Base-by-base conservation (phyloP, 1,139 yeast genomes). In the Blastobotrys apis region DNA sequence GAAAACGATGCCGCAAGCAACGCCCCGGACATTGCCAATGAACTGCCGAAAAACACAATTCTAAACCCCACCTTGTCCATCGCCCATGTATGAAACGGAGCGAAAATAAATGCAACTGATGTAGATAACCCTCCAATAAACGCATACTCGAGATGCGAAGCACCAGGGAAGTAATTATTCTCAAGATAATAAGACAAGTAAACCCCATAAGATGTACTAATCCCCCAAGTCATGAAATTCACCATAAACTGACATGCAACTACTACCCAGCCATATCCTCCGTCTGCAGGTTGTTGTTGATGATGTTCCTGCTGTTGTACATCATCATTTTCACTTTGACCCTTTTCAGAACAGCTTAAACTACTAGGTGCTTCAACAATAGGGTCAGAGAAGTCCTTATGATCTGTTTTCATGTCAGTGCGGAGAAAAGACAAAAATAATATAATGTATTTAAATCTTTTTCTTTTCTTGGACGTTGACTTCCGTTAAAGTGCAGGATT, bases 1-100 rank as follows among this genome's bases (percentile, higher is more conserved):
- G 87, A 72, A 57, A 76, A 80, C 0, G 87, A 79, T 0, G 88
- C 86, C 23, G 80, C 59, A 37, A 84, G 59, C 53, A 75, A 80
- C n/a, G 32, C 6, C n/a, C n/a, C 32, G 6, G n/a, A 29, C 20
- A 32, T 8, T 9, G 10, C 16, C n/a, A 15, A 19, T 10, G 10
- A 6, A 32, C 22, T 15, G 16, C 8, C 20, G 35, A 32, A 32
- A 32, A 9, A 32, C 20, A 32, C 35, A 10, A 5, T 8, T 32
- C 22, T 32, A 17, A 16, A 32, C 10, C 35, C 35, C 10, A 5
- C 6, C 5, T 15, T 8, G 10, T 15, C 15, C 35, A 32, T 38
- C 29, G 22, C 13, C 8, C 10, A 38, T 5, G 41, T 38, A 6
- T 29, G 35, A 5, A 38, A 8, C 9, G 41, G 41, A 21, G 41